Evolutionary conservation across 192 early-diverging fungal species (phyloP).

Genomic region (Thoreauomyces humboldtii): DNA sequence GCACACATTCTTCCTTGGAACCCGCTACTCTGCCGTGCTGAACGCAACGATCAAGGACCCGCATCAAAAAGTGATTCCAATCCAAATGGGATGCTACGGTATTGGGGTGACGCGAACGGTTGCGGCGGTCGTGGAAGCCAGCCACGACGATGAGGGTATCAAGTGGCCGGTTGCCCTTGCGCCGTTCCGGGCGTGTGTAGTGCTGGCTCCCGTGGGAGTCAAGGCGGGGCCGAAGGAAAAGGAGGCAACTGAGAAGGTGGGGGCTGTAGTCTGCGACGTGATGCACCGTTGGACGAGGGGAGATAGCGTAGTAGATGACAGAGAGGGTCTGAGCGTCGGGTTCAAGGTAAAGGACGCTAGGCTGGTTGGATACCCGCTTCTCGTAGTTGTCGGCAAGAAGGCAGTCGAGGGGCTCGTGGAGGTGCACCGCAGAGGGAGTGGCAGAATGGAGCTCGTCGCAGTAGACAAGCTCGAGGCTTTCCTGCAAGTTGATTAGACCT

Average conservation of each 20-base stretch:
- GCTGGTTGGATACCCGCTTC: constrained; percentile 78
- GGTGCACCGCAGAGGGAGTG: constrained; percentile 20
- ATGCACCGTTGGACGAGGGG: constrained; percentile 4
- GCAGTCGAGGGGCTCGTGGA: constrained; percentile 31
- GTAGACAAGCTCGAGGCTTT: too few species aligned
- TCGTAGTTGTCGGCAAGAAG: constrained; percentile 69
- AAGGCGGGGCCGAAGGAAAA: too few species aligned
- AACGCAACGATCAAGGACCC: constrained; percentile 54
- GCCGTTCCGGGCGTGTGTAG: constrained; percentile 55
- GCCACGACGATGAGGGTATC: constrained; percentile 64
- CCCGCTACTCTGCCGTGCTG: constrained; percentile 76
- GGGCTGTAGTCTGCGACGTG: too few species aligned
- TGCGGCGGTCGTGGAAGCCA: constrained; percentile 74
- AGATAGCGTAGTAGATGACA: constrained; percentile 72
- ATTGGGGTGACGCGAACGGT: constrained; percentile 82
- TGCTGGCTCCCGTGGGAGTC: constrained; percentile 16
- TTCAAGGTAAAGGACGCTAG: constrained; percentile 80
- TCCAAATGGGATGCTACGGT: constrained; percentile 91
- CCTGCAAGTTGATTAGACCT: too few species aligned
- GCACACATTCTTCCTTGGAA: constrained; percentile 88
- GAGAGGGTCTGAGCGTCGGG: constrained; percentile 62
- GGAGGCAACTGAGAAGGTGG: too few species aligned
- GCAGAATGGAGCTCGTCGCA: background rate
- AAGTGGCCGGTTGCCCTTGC: constrained; percentile 80
- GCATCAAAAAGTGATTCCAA: constrained; percentile 35